Evolutionary conservation across 495 filamentous ascomycete genomes (phyloP), one percentile per base, ranked within the genome.

Genomic region (Trichoderma erinaceum): DNA sequence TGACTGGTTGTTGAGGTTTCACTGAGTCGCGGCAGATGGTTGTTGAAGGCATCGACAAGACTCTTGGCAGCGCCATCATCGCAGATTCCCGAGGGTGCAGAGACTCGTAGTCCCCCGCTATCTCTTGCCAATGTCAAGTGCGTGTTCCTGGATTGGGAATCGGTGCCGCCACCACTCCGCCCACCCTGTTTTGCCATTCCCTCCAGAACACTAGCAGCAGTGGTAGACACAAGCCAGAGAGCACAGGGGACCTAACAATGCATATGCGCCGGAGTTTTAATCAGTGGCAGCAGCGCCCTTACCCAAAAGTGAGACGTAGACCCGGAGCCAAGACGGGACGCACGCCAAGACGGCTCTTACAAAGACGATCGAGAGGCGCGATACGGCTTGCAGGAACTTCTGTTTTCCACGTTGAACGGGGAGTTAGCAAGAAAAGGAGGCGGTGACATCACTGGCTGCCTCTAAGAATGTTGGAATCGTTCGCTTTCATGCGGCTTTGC

Each of bases 291-390:
- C 56, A 29, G 23, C 56, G n/a, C 1, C 23, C 16, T 11, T 18
- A 1, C 29, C 56, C 15, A 61, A 61, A 61, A 13, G 15, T 3
- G 56, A 32, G 27, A 61, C 32, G 27, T 18, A 29, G 10, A 61
- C 23, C 52, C 56, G 56, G 56, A 61, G 56, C 56, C 56, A 61
- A 61, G 56, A 32, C 56, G 56, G 56, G 56, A 61, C 56, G 56
- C 25, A 25, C 56, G 56, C 56, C 56, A 61, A 61, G 48, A n/a
- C 48, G 48, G 48, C 48, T 52, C 18, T 21, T 52, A 38, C 35
- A 38, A n/a, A n/a, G 48, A 52, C 16, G 48, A 52, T 52, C 56
- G 23, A n/a, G 50, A 32, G 56, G 56, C n/a, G 12, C 10, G 56
- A 29, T 61, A 61, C 27, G 56, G 56, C 56, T 27, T 61, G 56